Percentiles rank a stretch among this genome's conserved stretches.
Evolutionary conservation across 2,329 filamentous ascomycete genomes (phyloP).

Genomic region (Ophiostoma sp.): DNA sequence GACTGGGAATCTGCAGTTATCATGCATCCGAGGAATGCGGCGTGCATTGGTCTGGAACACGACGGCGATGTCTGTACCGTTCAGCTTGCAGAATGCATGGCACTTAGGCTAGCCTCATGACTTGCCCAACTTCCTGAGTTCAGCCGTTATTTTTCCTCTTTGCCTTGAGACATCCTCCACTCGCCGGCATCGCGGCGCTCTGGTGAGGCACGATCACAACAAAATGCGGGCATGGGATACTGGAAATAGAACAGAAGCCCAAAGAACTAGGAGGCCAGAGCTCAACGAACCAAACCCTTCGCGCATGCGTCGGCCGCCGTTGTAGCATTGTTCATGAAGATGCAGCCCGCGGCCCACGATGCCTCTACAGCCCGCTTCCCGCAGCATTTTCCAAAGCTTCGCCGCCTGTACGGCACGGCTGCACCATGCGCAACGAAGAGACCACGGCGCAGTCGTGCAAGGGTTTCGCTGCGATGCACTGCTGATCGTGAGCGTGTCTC

Average conservation of each 20-base stretch:
- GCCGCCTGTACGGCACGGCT: not conserved
- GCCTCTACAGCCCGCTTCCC: not conserved
- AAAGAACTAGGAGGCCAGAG: not conserved
- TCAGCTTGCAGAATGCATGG: not conserved
- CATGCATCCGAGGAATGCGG: not conserved
- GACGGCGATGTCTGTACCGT: not conserved
- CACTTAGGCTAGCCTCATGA: not conserved
- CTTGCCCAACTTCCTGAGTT: not conserved
- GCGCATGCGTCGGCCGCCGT: not conserved
- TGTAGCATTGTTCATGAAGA: not conserved
- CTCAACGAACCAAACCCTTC: not conserved
- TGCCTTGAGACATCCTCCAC: constrained; percentile 5
- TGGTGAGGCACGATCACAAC: not conserved
- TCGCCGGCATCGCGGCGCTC: not conserved
- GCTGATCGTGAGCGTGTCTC: not conserved
- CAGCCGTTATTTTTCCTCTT: not conserved
- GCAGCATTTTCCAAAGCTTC: not conserved
- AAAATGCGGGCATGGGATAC: not conserved
- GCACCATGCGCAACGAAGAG: not conserved
- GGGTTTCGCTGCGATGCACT: not conserved
- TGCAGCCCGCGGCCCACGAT: not conserved
- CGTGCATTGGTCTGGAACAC: not conserved
- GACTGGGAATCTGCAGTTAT: not conserved
- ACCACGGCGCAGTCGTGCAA: not conserved
- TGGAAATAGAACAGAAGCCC: not conserved